Base-by-base conservation (phyloP, 1,284 basidiomycete genomes). In the Fomitopsis palustris region DNA sequence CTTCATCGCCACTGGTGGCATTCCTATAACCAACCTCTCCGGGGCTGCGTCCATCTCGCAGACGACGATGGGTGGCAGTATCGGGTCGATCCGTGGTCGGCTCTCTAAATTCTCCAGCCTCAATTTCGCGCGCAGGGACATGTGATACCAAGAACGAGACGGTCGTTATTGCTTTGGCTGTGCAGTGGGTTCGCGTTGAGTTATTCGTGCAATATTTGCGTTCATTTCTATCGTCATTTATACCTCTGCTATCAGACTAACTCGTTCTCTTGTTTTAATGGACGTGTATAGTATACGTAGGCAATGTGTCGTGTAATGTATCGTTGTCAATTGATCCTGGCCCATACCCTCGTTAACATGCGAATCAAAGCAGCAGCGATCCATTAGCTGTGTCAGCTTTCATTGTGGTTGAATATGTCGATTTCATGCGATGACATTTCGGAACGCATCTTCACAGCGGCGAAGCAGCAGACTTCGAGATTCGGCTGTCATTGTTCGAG, bases 81-180 rank as follows among this genome's bases (percentile, higher is more conserved):
- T 72, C 47, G 69, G 74, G n/a, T 78, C 77, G 19, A 67, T 78
- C 49, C 74, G 72, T 59, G 74, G 74, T 12, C 82, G 89, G 17
- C 83, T 90, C 66, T 89, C 88, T 33, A 81, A 86, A 45, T 84
- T 91, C 60, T 88, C 88, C 29, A 90, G 87, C 65, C 74, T 91
- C 37, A 88, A 78, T 65, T 87, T 90, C 69, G 83, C 85, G 38
- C 81, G 87, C 29, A 77, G 79, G 67, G 80, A 80, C 33, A 74
- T 74, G 54, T 78, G 62, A 65, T 64, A 31, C 29, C 39, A 35
- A 37, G 27, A 58, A 35, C 51, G 4, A 25, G 10, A 16, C n/a
- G 33, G 12, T 53, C 31, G 17, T 17, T 38, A 47, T 47, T 47
- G 45, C 42, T 23, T 25, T 57, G 17, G 45, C 42, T 23, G 17